These are phyloP conservation scores for Talaromyces sp. DNA, from an alignment of 2,329 filamentous ascomycete genomes.

Conservation along the genomic window DNA sequence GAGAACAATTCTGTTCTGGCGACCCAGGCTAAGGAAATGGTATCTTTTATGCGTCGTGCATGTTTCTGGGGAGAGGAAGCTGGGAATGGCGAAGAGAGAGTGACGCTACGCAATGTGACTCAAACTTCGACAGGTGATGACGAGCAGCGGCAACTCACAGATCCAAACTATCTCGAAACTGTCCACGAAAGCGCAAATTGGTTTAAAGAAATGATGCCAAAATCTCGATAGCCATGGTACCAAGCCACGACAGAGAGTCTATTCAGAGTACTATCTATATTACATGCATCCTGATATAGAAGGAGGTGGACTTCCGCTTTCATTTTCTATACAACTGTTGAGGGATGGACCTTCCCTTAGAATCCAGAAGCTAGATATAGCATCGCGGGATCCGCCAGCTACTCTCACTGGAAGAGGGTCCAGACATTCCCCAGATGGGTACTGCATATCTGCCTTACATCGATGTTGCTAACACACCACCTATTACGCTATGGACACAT, in stretches of 20 bases:
- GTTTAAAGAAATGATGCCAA: slow-evolving; percentile 14
- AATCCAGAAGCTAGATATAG: not conserved
- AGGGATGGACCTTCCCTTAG: not conserved
- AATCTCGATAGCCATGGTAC: not conserved
- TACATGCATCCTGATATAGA: not conserved
- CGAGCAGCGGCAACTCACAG: slow-evolving; percentile 7
- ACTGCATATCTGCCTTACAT: not conserved
- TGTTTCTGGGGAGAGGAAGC: slow-evolving; percentile 47
- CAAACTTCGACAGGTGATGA: not conserved
- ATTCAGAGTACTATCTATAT: not conserved
- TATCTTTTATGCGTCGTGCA: slow-evolving; percentile 41
- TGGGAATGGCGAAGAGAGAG: slow-evolving; percentile 38
- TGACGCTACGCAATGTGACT: slow-evolving; percentile 22
- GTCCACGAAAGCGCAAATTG: slow-evolving; percentile 14
- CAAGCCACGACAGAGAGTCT: not conserved
- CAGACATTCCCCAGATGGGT: not conserved
- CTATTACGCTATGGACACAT: not conserved
- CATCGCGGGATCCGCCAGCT: not conserved
- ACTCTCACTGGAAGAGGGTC: not conserved
- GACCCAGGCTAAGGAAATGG: slow-evolving; percentile 42
- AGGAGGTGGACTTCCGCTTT: too few species aligned
- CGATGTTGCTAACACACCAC: not conserved
- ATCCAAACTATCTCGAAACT: slow-evolving; percentile 17
- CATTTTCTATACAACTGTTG: not conserved
- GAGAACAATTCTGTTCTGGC: slow-evolving; percentile 31